A percentile compares a stretch with the other conserved stretches of the same genome.
Conservation (phyloP, 108 stramenopile species). For the Nitzschia putrida region DNA sequence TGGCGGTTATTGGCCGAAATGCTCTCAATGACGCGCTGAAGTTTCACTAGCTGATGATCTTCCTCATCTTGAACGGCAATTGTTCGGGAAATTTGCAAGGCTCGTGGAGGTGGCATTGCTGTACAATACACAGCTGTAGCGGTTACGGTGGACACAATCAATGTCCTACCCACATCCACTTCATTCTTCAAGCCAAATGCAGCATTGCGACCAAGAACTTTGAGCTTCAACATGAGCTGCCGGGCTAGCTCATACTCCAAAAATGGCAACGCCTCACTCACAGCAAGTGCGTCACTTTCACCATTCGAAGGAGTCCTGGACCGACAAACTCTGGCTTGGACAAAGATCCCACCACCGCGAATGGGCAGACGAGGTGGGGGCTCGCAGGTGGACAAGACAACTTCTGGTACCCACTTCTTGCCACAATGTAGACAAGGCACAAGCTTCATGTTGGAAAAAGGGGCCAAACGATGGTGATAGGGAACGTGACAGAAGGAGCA, state of each 20-base stretch:
- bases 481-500: slow-evolving; percentile 96
- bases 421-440: slow-evolving; percentile 91
- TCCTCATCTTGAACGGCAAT: slow-evolving; percentile 69
- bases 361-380: slow-evolving; percentile 79
- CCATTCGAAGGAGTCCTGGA: slow-evolving; percentile 73
- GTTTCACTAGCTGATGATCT: slow-evolving; percentile 76
- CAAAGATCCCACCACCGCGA: slow-evolving; percentile 86
- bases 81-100: slow-evolving; percentile 80
- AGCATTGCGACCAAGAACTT: slow-evolving; percentile 88
- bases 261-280: slow-evolving; percentile 91
- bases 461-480: slow-evolving; percentile 91
- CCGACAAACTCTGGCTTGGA: slow-evolving; percentile 95
- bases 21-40: slow-evolving; percentile 80
- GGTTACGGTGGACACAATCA: slow-evolving; percentile 83
- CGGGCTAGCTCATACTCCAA: slow-evolving; percentile 94
- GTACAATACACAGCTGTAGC: slow-evolving; percentile 89
- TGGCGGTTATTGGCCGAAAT: slow-evolving; percentile 74
- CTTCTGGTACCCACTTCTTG: slow-evolving; percentile 90
- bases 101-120: slow-evolving; percentile 87
- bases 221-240: slow-evolving; percentile 94
- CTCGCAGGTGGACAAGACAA: slow-evolving; percentile 32
- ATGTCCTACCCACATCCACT: slow-evolving; percentile 79
- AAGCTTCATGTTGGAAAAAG: slow-evolving; percentile 95
- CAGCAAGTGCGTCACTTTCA: slow-evolving; percentile 89
- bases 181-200: slow-evolving; percentile 84